Evolutionary conservation across 2,329 filamentous ascomycete species (phyloP), one percentile per base, ranked within the genome.

Genomic region (Claviceps lovelessii): DNA sequence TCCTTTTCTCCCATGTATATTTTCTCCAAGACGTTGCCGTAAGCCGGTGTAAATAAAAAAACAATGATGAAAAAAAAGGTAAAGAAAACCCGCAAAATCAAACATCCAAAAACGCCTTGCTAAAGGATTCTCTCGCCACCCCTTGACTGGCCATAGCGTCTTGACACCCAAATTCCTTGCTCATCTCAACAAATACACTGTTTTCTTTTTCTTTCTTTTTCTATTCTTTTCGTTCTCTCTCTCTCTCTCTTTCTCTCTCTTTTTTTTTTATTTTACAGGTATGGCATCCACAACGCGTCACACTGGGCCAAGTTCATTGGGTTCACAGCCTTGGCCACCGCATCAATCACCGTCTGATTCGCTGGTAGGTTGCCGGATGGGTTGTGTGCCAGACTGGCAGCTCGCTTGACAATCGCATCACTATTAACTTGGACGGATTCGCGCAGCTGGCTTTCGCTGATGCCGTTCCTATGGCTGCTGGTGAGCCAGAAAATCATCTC

Each of bases 401-500:
- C 91, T 58, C 90, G 81, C 75, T 95, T 95, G 53, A 96, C 90
- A 56, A 98, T 90, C 61, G 89, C 79, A 57, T 96, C 90, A 61
- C 85, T 89, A 69, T 98, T 98, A 53, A 80, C 76, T 70, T 90
- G 84, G 39, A 95, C 90, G 59, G 84, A 80, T 56, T 93, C 88
- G 28, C 88, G 76, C 51, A 94, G 74, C 65, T 88, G 83, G 37
- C 77, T 80, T 56, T 88, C 84, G 48, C 68, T 69, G 50, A 72
- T 71, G 19, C 62, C 65, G 45, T 65, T 68, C 13, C 89, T 81
- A 66, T 95, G 88, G 59, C 75, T 80, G 60, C 83, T 86, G 3
- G 87, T 94, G 62, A 90, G 90, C 93, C 93, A 98, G 72, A 90
- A 94, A 60, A 91, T 90, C 80, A 98, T 94, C 72, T 99, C 93